Base-by-base conservation (phyloP, 257 asterid genomes). In the Verbena officinalis region DNA sequence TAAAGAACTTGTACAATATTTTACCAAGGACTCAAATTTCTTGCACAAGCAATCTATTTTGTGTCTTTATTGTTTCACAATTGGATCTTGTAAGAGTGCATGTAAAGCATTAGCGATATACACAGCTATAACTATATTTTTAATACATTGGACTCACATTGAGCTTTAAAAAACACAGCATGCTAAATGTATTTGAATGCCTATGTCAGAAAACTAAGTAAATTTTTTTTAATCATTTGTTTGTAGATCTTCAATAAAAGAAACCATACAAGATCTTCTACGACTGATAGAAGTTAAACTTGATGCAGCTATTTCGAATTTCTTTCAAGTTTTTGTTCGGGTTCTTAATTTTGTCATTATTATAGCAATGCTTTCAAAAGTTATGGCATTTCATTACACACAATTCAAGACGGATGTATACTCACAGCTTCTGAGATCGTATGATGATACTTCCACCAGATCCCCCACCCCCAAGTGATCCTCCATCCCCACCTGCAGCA, bases 401-500 rank as follows among this genome's bases (percentile, higher is more conserved):
- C 31, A 68, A 64, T 75, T 50, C 54, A 75, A 77, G 73, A 40
- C 69, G 68, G 62, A 69, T 60, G 70, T 68, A 49, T 67, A 82
- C 98, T 92, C 84, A 92, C 98, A 92, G 80, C 84, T 92, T 92
- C 62, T 75, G 88, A 67, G 97, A 80, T 68, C 59, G 81, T 55
- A 87, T 22, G 39, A 78, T 56, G 68, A 92, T 78, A 70, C 98
- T 92, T 59, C 98, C 98, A 74, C 98, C 98, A 62, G 97, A 89
- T 73, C 98, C 98, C 50, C 98, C 98, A 64, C 98, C 98, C 19
- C 95, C 96, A 7, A 80, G 81, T 38, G 80, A 59, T 72, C 97
- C 95, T 62, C 97, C 98, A 80, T 85, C 86, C 70, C 98, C 98
- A 60, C 98, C 98, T 68, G 89, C 89, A 24, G 98, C 96, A 55